Conservation (phyloP, 164 flowering plant genomes). For the Aristolochia fimbriata region DNA sequence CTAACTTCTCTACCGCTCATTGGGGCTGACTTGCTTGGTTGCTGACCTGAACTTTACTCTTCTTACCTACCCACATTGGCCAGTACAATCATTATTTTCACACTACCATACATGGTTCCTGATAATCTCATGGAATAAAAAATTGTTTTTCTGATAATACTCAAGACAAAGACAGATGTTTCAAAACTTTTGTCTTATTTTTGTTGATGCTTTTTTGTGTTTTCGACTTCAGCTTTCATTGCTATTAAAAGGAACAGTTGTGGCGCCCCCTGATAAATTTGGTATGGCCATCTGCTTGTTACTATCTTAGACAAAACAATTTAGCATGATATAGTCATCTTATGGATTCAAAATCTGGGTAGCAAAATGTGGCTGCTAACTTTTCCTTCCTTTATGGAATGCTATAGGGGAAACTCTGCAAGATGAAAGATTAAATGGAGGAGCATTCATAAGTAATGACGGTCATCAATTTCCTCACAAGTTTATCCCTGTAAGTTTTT, state of each 20-base stretch:
- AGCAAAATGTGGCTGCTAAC: background rate
- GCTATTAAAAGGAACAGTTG: slow-evolving; percentile 90
- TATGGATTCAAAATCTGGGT: no score
- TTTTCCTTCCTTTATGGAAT: slow-evolving; percentile 1
- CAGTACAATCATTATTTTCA: no score
- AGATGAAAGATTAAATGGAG: slow-evolving; percentile 90
- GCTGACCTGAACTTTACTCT: no score
- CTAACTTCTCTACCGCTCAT: no score
- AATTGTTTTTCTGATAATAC: no score
- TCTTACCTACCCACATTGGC: no score
- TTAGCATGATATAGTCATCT: background rate
- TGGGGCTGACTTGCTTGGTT: no score
- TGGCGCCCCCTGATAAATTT: slow-evolving; percentile 98
- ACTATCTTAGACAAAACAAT: background rate
- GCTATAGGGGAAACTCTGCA: slow-evolving; percentile 81
- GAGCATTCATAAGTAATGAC: slow-evolving; percentile 69
- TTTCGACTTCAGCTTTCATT: slow-evolving; percentile 63
- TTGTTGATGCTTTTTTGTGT: background rate
- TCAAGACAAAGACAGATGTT: no score
- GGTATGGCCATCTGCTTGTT: slow-evolving; percentile 36
- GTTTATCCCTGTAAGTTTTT: slow-evolving; percentile 74
- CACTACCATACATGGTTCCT: no score
- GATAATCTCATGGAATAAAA: no score
- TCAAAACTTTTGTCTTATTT: no score
- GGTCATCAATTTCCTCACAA: slow-evolving; percentile 86